phyloP scores from a whole-genome alignment of 179 eudicot genomes.

The Sideroxylon spinosum region DNA sequence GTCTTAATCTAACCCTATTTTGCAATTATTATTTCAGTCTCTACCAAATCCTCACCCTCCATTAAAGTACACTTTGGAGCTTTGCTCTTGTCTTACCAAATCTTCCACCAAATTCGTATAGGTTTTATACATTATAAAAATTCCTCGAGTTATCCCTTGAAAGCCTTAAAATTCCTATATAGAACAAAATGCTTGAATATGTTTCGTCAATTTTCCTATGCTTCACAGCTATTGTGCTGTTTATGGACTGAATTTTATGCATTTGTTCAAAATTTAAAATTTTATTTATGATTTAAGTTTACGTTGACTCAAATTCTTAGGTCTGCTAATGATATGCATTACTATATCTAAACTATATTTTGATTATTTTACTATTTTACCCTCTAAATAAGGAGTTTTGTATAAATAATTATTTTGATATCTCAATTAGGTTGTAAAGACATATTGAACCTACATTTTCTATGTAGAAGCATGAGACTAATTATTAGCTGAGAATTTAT shows the following conservation, averaged over 20 bases:
- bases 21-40: not conserved
- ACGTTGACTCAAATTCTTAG: too few species aligned
- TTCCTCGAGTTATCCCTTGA: not conserved
- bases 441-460: too few species aligned
- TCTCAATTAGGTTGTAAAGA: too few species aligned
- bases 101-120: not conserved
- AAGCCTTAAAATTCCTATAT: not conserved
- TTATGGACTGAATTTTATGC: not conserved
- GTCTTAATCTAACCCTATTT: not conserved
- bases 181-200: slow-evolving; percentile 11
- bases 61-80: slow-evolving; percentile 9
- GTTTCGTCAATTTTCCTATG: slow-evolving; percentile 16
- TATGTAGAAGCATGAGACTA: too few species aligned
- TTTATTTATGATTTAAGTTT: too few species aligned
- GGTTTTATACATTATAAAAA: not conserved
- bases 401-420: too few species aligned
- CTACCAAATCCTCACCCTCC: not conserved
- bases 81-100: not conserved
- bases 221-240: slow-evolving; percentile 6
- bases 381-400: too few species aligned
- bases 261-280: too few species aligned
- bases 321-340: too few species aligned
- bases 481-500: too few species aligned
- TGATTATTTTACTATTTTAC: too few species aligned
- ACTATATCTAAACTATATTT: too few species aligned